Evolutionary conservation across 2,329 filamentous ascomycete species (phyloP), one percentile per base, ranked within the genome.

Genomic region (Alternaria dauci): DNA sequence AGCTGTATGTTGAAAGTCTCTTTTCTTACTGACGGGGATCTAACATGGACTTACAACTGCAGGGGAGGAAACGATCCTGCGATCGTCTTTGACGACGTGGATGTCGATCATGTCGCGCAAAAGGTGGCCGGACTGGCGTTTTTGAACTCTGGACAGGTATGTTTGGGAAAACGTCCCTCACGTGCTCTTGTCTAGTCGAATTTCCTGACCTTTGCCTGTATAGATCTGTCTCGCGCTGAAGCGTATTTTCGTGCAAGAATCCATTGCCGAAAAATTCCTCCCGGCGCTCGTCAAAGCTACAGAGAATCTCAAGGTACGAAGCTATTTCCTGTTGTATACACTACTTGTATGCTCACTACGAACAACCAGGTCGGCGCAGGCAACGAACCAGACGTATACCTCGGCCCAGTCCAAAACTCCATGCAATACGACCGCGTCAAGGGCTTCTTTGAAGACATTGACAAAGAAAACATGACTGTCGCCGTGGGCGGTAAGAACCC

Each of bases 211-310:
- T 12, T 23, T 38, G 16, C 7, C 38, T 20, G 8, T 28, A n/a
- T 12, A 58, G 58, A 68, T 75, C 43, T 46, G 73, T 83, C 47
- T 66, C 20, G 36, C 56, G 4, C 18, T 55, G 4, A 89, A 89
- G 76, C 80, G 87, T 1, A 76, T 89, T 30, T 89, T 87, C 68
- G 83, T 90, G 2, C 87, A 89, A 69, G 84, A 87, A 65, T 80
- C 78, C 3, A 84, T 89, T 52, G 28, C 28, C 30, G 52, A 47
- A 14, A 46, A 47, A 20, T 55, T 90, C 75, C 75, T 84, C 2
- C 74, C 78, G 2, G 80, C 78, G 2, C 65, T 83, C 8, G 75
- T 81, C 8, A 75, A 79, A 39, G 79, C 81, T 25, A 81, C 82
- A 47, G 79, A 81, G 52, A 57, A 23, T 9, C 43, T 55, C 3